Base-by-base conservation (phyloP, 2,329 filamentous ascomycete species). In the Cladosporium sp. region DNA sequence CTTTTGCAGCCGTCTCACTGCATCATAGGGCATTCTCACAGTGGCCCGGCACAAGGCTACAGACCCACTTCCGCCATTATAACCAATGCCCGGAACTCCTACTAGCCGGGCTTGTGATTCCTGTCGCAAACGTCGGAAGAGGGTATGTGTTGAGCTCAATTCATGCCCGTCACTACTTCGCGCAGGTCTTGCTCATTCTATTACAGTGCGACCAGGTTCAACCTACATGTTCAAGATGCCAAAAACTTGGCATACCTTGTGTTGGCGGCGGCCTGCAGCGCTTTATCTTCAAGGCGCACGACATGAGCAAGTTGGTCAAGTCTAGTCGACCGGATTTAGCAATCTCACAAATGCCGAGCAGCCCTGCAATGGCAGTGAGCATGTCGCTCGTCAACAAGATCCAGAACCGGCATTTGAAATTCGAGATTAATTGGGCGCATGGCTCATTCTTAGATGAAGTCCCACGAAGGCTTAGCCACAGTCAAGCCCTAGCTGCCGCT, bases 401-500 rank as follows among this genome's bases (percentile, higher is more conserved):
- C 5, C 55, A 40, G 23, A 58, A 18, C 18, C 10, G 35, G 31
- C 31, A 58, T 23, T n/a, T n/a, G 33, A 37, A 21, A 40, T 40
- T 37, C 10, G 55, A 58, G n/a, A 58, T 58, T 21, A 37, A 58
- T 35, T 58, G 55, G 55, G 55, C 55, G 3, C 55, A 40, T 40
- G 55, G 55, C 18, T 40, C 55, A 6, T 58, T 58, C 33, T 37
- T 58, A 33, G 55, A 58, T 21, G 55, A 58, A 1, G 35, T 58
- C 2, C 55, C 55, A 7, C n/a, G 23, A 23, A 37, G 55, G 23
- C n/a, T 23, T n/a, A 40, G 16, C n/a, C 55, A 58, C 14, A 58
- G 33, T 21, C 12, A 18, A 3, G 55, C 55, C 35, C 23, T 58
- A 21, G 29, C 55, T 58, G 55, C 33, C 23, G 55, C 55, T 16